A percentile compares a stretch with the other conserved stretches of the same genome.
These are phyloP conservation scores for Colletotrichum sp. DNA, from an alignment of 2,329 filamentous ascomycete species.

Conservation along the genomic window DNA sequence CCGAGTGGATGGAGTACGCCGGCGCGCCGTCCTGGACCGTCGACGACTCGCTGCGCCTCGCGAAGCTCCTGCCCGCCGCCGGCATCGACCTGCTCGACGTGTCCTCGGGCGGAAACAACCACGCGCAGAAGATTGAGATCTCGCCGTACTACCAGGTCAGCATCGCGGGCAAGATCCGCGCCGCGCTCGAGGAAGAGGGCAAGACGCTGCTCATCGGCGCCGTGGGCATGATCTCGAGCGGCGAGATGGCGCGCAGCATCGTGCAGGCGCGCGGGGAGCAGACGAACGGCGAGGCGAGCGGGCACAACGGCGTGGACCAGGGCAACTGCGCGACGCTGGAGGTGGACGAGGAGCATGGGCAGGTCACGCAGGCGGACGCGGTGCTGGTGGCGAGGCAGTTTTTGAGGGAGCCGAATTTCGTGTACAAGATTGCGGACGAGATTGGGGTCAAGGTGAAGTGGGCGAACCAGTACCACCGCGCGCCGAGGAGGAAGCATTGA, in stretches of 20 bases:
- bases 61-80: conserved; percentile 70
- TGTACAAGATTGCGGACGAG: conserved; percentile 74
- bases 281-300: conserved; percentile 40
- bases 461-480: conserved; percentile 68
- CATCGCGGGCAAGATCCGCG: conserved; percentile 74
- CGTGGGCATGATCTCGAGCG: conserved; percentile 76
- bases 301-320: background rate
- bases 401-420: conserved; percentile 81
- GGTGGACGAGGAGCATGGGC: conserved; percentile 43
- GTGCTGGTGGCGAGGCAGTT: conserved; percentile 78
- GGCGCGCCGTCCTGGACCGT: conserved; percentile 66
- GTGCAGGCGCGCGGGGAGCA: conserved; percentile 48
- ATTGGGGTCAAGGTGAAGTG: conserved; percentile 74
- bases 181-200: conserved; percentile 58
- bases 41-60: conserved; percentile 71
- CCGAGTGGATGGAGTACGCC: conserved; percentile 64
- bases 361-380: conserved; percentile 64
- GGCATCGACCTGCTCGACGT: conserved; percentile 88
- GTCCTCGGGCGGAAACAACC: conserved; percentile 75
- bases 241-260: conserved; percentile 67
- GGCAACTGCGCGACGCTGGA: conserved; percentile 31
- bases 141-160: conserved; percentile 76
- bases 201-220: conserved; percentile 68
- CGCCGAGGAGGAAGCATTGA: conserved; percentile 31
- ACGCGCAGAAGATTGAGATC: conserved; percentile 62